phyloP scores from a whole-genome alignment of 75 land plant species.

The Larix kaempferi region DNA sequence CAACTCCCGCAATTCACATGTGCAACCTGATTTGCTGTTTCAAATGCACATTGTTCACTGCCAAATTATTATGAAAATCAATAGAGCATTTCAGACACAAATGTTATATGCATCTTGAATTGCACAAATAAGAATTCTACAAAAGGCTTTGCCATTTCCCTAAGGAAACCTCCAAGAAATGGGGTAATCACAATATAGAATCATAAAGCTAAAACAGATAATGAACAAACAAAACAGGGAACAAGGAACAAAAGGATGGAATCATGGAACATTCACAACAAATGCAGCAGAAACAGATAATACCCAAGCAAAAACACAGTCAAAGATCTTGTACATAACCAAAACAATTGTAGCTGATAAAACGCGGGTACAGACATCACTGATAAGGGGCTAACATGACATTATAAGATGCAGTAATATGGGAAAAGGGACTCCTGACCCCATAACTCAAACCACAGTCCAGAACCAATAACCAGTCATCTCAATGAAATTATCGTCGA shows the following conservation, averaged over 20 bases:
- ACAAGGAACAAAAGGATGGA: background rate
- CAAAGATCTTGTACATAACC: no score
- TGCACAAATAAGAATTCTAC: background rate
- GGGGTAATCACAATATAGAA: background rate
- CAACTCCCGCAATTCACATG: conserved; percentile 96
- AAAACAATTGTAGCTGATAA: no score
- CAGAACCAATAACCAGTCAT: background rate
- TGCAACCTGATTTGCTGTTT: conserved; percentile 87
- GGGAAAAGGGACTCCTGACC: background rate
- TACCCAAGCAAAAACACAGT: no score
- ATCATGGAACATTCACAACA: background rate
- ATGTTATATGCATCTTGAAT: conserved; percentile 4
- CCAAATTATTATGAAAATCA: conserved; percentile 15
- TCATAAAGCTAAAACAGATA: background rate
- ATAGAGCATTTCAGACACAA: conserved; percentile 4
- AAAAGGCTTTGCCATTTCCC: background rate
- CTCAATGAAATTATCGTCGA: background rate
- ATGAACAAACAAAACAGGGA: background rate
- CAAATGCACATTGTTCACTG: conserved; percentile 14
- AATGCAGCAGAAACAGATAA: no score
- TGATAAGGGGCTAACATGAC: background rate
- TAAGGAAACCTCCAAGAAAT: background rate
- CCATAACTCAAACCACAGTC: background rate
- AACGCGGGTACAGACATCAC: background rate
- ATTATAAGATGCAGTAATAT: background rate